Conservation (phyloP, 2,329 filamentous ascomycete species). For the Orbilia quercus region DNA sequence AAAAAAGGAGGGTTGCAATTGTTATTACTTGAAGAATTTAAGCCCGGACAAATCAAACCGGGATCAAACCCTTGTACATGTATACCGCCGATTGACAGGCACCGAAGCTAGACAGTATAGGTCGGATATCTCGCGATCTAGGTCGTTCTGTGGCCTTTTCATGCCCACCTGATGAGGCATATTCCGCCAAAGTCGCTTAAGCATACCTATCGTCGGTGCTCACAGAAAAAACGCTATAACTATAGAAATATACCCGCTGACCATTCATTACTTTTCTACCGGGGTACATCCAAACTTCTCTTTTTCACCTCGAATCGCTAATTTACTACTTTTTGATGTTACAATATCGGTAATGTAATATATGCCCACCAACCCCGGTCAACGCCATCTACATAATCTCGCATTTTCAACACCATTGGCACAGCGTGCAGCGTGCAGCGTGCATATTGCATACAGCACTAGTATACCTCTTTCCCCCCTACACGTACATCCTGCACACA, state of each 20-base stretch:
- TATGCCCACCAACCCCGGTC: no score
- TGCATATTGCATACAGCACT: no score
- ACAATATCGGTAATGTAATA: no score
- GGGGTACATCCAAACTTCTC: no score
- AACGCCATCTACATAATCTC: background rate
- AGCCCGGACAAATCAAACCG: background rate
- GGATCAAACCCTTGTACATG: slow-evolving; percentile 2
- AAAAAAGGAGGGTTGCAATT: no score
- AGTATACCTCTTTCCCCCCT: background rate
- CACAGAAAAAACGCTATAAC: no score
- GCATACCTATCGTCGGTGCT: no score
- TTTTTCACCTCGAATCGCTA: background rate
- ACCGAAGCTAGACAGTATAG: slow-evolving; percentile 19
- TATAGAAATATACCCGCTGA: slow-evolving; percentile 11
- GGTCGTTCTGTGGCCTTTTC: slow-evolving; percentile 12
- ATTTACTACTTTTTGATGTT: background rate
- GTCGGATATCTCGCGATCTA: slow-evolving; percentile 13
- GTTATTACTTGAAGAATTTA: no score
- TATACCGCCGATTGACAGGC: slow-evolving; percentile 41
- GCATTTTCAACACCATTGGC: slow-evolving; percentile 1
- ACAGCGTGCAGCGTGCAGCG: background rate
- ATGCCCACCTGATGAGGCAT: slow-evolving; percentile 42
- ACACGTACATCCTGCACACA: slow-evolving; percentile 9
- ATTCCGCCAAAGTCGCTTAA: slow-evolving; percentile 45
- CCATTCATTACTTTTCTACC: no score